Evolutionary conservation across 441 rosid species (phyloP).

Genomic region (Biscutella laevigata): DNA sequence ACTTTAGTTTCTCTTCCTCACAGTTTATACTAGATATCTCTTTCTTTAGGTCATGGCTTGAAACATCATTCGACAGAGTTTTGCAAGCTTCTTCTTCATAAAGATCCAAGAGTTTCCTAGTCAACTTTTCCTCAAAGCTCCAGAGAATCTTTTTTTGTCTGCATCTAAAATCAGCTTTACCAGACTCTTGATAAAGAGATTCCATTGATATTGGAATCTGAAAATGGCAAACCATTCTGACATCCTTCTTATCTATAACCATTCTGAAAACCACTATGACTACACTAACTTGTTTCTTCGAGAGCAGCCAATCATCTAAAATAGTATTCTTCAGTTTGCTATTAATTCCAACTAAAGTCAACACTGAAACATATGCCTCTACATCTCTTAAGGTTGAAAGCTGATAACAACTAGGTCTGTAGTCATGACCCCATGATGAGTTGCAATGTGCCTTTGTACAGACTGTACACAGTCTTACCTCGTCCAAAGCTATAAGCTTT

Average conservation of each 20-base stretch:
- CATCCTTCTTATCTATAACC: slow-evolving; percentile 86
- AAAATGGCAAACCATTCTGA: slow-evolving; percentile 84
- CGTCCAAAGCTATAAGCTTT: too few species aligned
- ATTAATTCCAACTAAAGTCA: slow-evolving; percentile 85
- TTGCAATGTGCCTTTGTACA: slow-evolving; percentile 99
- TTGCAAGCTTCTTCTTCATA: too few species aligned
- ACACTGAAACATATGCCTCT: slow-evolving; percentile 64
- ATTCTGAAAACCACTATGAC: slow-evolving; percentile 81
- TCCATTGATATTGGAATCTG: slow-evolving; percentile 96
- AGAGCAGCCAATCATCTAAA: slow-evolving; percentile 87
- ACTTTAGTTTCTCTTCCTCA: too few species aligned
- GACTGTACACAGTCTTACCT: too few species aligned
- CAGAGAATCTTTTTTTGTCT: too few species aligned
- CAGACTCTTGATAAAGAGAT: slow-evolving; percentile 95
- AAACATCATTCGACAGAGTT: too few species aligned
- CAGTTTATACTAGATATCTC: too few species aligned
- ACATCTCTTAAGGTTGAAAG: slow-evolving; percentile 69
- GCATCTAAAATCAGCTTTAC: too few species aligned
- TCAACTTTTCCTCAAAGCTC: too few species aligned
- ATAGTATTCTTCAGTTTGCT: slow-evolving; percentile 65
- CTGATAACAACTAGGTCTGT: slow-evolving; percentile 80
- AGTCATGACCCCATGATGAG: slow-evolving; percentile 96
- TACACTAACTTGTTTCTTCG: slow-evolving; percentile 84
- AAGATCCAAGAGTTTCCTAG: too few species aligned
- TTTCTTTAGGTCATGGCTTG: too few species aligned